A percentile compares a stretch with the other conserved stretches of the same genome.
phyloP scores from a whole-genome alignment of 768 basidiomycete species.

The Dioszegia hungarica region DNA sequence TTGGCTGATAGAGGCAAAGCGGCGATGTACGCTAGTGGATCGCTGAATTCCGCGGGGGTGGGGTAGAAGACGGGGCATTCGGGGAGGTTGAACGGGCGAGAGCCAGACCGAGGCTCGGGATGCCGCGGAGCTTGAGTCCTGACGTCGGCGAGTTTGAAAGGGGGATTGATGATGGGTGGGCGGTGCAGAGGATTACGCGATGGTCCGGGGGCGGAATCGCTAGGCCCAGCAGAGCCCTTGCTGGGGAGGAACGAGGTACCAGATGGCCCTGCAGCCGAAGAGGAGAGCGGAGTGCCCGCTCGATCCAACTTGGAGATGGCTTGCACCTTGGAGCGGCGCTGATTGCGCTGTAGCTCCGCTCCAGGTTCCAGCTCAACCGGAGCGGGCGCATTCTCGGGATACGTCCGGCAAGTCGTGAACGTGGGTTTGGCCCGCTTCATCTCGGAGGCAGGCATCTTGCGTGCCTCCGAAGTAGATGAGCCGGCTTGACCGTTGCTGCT shows the following conservation, averaged over 20 bases:
- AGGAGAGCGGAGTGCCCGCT: slow-evolving; percentile 15
- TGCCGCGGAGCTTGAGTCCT: slow-evolving; percentile 36
- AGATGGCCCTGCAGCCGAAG: slow-evolving; percentile 11
- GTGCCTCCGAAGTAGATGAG: neutral
- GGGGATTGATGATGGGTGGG: slow-evolving; percentile 26
- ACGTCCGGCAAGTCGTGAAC: slow-evolving; percentile 28
- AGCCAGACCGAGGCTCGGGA: slow-evolving; percentile 25
- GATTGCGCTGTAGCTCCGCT: slow-evolving; percentile 30
- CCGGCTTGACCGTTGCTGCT: neutral
- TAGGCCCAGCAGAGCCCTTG: slow-evolving; percentile 3
- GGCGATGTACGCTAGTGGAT: slow-evolving; percentile 89
- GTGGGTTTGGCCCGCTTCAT: slow-evolving; percentile 21
- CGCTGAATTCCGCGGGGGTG: slow-evolving; percentile 81
- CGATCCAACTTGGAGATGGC: slow-evolving; percentile 38
- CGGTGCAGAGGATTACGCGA: slow-evolving; percentile 39
- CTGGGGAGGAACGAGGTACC: slow-evolving; percentile 33
- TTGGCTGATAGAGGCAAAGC: slow-evolving; percentile 61
- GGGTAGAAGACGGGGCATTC: slow-evolving; percentile 90
- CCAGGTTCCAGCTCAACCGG: slow-evolving; percentile 13
- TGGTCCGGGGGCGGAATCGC: slow-evolving; percentile 18
- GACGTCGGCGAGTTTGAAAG: slow-evolving; percentile 32
- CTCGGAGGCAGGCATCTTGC: neutral
- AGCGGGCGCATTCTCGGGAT: slow-evolving; percentile 28
- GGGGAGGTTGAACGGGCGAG: slow-evolving; percentile 72
- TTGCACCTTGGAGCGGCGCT: slow-evolving; percentile 39